Base-by-base conservation (phyloP, 2,329 filamentous ascomycete species). In the Aspergillus brasiliensis region DNA sequence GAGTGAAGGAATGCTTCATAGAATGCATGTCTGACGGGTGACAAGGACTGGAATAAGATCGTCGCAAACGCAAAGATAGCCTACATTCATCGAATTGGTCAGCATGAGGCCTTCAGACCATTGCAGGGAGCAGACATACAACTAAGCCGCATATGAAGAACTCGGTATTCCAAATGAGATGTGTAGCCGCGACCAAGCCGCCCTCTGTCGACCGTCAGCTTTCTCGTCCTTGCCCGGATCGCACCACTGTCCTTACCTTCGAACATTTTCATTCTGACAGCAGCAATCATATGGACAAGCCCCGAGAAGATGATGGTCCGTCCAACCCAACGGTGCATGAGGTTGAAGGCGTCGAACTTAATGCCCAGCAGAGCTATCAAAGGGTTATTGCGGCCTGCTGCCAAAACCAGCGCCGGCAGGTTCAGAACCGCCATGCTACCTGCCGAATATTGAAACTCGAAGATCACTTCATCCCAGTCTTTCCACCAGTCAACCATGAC, bases 321-420 rank as follows among this genome's bases (percentile, higher is more conserved):
- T 21, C 90, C 91, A 62, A 91, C 85, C 90, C 91, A 95, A 62
- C 91, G 86, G 76, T 95, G 91, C 59, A 93, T 81, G 10, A 94
- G 86, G 74, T 97, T 97, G 83, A 96, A 97, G 0, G 92, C 93
- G 75, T 98, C 94, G 76, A 97, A 98, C 70, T 90, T 91, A 71
- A 97, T 88, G 64, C 89, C 86, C 57, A 97, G 83, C 28, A 95
- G 73, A 5, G 81, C 75, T 70, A 97, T 96, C 56, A 97, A 82
- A 2, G 91, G 91, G 77, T 97, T 98, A 81, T 97, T 97, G 69
- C 94, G 89, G 34, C 91, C 88, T 17, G 92, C 92, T 61, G 97
- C 86, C 64, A 97, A 85, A 67, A 97, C 84, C 51, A 97, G 86
- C 3, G 91, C 92, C 10, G 97, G 86, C 82, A 96, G 88, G 79